Conservation (phyloP, 306 rosid genomes). For the Hippophae tibetana region DNA sequence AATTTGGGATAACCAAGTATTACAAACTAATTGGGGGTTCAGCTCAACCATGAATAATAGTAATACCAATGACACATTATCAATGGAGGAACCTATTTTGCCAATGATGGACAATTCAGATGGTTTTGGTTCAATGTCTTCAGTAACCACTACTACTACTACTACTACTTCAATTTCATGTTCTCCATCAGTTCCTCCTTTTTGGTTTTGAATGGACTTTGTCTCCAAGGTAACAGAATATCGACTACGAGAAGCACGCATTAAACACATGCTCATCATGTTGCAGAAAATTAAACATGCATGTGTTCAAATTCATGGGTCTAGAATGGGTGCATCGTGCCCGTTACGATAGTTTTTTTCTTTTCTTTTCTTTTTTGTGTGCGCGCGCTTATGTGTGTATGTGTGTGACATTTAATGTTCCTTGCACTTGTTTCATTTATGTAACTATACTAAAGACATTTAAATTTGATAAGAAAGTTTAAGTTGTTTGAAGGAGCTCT, state of each 20-base stretch:
- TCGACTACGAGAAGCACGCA: too few relatives aligned
- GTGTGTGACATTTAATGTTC: not conserved
- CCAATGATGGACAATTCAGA: slow-evolving; percentile 32
- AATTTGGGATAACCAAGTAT: slow-evolving; percentile 31
- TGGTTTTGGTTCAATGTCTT: slow-evolving; percentile 28
- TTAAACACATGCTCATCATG: too few relatives aligned
- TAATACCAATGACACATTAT: slow-evolving; percentile 25
- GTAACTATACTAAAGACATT: slow-evolving; percentile 26
- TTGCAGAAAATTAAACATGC: too few relatives aligned
- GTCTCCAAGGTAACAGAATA: too few relatives aligned
- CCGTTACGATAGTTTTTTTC: too few relatives aligned
- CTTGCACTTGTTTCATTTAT: slow-evolving; percentile 12
- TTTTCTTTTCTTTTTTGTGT: too few relatives aligned
- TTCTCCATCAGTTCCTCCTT: slow-evolving; percentile 39
- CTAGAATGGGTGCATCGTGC: too few relatives aligned
- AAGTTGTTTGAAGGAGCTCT: too few relatives aligned
- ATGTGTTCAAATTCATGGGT: too few relatives aligned
- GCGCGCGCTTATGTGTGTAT: too few relatives aligned
- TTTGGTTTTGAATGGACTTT: slow-evolving; percentile 21
- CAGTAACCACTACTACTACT: slow-evolving; percentile 13
- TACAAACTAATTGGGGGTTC: slow-evolving; percentile 35
- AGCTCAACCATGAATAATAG: slow-evolving; percentile 52
- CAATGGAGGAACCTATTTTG: slow-evolving; percentile 27
- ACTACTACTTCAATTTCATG: slow-evolving; percentile 31
- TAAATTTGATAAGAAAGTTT: slow-evolving; percentile 12